phyloP scores from a whole-genome alignment of 2,329 filamentous ascomycete species.

The Aureobasidium pullulans region DNA sequence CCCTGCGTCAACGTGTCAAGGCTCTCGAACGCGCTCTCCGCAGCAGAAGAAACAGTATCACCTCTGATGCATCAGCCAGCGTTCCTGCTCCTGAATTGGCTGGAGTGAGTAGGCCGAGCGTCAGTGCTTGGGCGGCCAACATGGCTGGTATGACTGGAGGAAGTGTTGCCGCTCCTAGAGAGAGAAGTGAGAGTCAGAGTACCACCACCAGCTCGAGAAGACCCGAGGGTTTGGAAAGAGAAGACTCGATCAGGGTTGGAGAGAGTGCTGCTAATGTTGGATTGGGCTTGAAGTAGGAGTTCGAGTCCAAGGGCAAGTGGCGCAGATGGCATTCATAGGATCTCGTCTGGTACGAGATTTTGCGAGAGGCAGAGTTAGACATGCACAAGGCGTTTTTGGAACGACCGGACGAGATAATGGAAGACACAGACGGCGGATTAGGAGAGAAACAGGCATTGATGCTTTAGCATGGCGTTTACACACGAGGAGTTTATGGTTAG shows the following conservation, averaged over 20 bases:
- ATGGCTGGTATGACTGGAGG: conserved; percentile 16
- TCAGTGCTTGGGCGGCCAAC: conserved; percentile 22
- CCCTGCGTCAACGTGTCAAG: conserved; percentile 39
- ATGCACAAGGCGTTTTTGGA: neutral
- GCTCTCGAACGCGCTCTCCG: conserved; percentile 38
- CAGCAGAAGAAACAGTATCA: conserved; percentile 21
- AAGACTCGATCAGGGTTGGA: conserved; percentile 29
- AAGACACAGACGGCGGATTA: neutral
- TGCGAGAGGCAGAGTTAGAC: neutral
- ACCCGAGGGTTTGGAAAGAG: conserved; percentile 16
- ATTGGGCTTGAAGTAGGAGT: conserved; percentile 10
- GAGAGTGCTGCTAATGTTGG: conserved; percentile 28
- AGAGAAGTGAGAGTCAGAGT: conserved; percentile 31
- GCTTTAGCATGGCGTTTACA: neutral
- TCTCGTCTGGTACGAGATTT: neutral
- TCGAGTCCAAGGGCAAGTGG: neutral
- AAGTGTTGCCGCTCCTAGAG: conserved; percentile 28
- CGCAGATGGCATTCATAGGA: neutral
- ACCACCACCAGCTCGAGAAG: conserved; percentile 25
- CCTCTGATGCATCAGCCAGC: neutral
- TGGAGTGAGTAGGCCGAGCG: neutral
- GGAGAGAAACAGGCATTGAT: neutral
- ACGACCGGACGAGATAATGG: no score
- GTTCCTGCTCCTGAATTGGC: neutral
- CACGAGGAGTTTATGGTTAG: no score